Base-by-base conservation (phyloP, 805 yeast species). In the Starmerella roubikii region DNA sequence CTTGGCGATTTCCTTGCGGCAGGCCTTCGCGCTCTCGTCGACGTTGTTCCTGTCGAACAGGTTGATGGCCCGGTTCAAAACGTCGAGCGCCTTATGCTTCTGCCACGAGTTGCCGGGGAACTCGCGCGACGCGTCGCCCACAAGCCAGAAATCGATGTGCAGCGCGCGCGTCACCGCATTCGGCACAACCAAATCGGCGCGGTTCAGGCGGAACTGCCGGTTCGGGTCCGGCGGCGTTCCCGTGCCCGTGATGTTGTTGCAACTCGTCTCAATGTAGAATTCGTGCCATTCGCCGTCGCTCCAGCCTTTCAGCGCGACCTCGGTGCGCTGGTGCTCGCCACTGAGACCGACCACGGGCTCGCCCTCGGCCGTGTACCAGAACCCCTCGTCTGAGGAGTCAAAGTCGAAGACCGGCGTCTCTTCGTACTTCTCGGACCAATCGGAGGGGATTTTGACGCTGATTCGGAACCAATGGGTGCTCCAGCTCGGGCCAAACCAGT, bases 401-500 rank as follows among this genome's bases (percentile, higher is more conserved):
- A 93, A 86, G 46, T 83, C 77, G 42, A 82, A 71, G 38, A 78
- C 62, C 29, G 83, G 68, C 41, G 65, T 67, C 28, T 71, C 74
- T 13, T 67, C 65, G 18, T 64, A 55, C 9, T 61, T 48, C 67
- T 70, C 62, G 13, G 47, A 46, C 81, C 82, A 77, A 3, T 65
- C 56, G 13, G 63, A 48, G 0, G 94, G 94, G 4, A 88, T 63
- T n/a, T 64, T 62, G 41, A 82, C 59, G 12, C 67, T 60, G 17
- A 88, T 61, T 49, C 74, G 71, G 60, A 91, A 84, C 98, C 98
- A 88, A 47, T 84, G 93, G 1, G 97, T 80, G 42, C 88, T 78
- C 98, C 98, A 88, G 12, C 93, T 79, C 3, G 98, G 98, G 0
- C 97, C 96, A 56, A 81, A 84, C 8, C 66, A 61, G 49, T 81